Evolutionary conservation across 139 green algal species (phyloP).

Genomic region (Spirogloea muscicola): DNA sequence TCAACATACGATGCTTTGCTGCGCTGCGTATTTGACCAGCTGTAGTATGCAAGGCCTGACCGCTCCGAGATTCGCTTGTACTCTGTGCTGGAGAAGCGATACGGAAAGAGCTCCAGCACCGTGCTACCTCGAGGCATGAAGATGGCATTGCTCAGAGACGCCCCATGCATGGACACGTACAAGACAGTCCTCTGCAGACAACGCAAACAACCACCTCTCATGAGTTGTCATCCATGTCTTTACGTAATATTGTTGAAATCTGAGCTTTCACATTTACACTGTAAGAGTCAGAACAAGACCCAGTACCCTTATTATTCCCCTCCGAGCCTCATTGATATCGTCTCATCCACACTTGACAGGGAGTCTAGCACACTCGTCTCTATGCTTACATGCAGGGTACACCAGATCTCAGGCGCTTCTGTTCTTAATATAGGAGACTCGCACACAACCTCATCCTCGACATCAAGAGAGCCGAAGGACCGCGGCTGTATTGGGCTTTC

Average conservation of each 20-base stretch:
- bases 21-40: constrained; percentile 22
- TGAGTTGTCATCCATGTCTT: not conserved
- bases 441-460: too few relatives aligned
- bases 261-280: too few relatives aligned
- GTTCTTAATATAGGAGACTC: too few relatives aligned
- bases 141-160: constrained; percentile 31
- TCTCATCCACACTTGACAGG: not conserved
- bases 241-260: too few relatives aligned
- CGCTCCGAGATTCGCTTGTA: constrained; percentile 30
- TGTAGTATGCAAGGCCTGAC: constrained; percentile 28
- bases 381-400: too few relatives aligned
- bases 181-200: constrained; percentile 21
- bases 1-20: not conserved
- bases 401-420: too few relatives aligned
- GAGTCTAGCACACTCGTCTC: too few relatives aligned
- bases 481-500: too few relatives aligned
- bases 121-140: constrained; percentile 9
- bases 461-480: too few relatives aligned
- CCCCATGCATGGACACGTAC: constrained; percentile 31
- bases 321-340: not conserved
- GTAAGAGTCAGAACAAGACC: not conserved
- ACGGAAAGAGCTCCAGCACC: constrained; percentile 33
- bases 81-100: not conserved
- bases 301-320: not conserved
- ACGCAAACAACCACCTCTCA: constrained; percentile 6